phyloP scores from a whole-genome alignment of 768 basidiomycete species.

The Cyclocybe cylindracea region DNA sequence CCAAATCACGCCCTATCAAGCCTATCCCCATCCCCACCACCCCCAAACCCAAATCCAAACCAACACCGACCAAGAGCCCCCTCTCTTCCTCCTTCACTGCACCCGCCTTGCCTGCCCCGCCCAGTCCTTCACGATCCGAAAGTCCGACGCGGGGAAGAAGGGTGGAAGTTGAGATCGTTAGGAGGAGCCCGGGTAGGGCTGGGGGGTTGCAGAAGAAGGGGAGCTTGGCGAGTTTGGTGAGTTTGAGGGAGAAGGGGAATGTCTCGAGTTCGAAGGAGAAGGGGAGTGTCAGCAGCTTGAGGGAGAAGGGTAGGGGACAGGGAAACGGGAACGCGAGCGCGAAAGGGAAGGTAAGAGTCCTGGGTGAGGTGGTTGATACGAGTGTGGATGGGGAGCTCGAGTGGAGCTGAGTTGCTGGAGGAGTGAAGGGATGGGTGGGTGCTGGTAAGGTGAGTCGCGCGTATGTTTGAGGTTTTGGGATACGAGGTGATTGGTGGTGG shows the following conservation, averaged over 20 bases:
- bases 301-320: no score
- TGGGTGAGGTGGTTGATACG: conserved; percentile 33
- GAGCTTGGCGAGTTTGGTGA: not conserved
- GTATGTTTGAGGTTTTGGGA: no score
- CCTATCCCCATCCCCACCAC: conserved; percentile 7
- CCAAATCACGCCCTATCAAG: not conserved
- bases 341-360: conserved; percentile 13
- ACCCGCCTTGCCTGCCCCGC: conserved; percentile 7
- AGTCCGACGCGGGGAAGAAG: conserved; percentile 8
- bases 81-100: conserved; percentile 20
- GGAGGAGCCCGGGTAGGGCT: conserved; percentile 10
- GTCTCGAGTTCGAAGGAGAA: not conserved
- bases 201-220: conserved; percentile 1
- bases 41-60: conserved; percentile 16
- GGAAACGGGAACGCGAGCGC: not conserved
- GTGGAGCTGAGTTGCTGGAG: not conserved
- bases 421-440: no score
- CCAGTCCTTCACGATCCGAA: conserved; percentile 4
- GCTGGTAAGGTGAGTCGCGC: no score
- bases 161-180: conserved; percentile 19
- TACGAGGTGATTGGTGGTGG: no score
- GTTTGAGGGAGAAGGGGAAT: not conserved
- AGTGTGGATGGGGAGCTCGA: conserved; percentile 35
- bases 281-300: no score
- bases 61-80: conserved; percentile 18